Evolutionary conservation across 2,329 filamentous ascomycete species (phyloP), one percentile per base, ranked within the genome.

Genomic region (Hypoxylon sp.): DNA sequence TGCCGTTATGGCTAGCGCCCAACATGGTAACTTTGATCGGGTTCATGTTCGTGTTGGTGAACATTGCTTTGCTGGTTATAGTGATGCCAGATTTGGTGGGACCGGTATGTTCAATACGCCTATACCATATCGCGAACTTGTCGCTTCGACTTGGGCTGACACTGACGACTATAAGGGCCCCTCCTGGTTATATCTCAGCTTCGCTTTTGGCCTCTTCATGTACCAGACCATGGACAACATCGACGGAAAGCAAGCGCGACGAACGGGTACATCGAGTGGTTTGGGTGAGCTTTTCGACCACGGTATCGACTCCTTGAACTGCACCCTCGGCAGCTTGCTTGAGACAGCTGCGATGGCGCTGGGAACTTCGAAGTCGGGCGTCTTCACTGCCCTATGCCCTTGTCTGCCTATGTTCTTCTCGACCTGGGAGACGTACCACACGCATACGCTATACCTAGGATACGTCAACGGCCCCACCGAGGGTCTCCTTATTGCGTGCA

Each of bases 161-260:
- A 35, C 62, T 63, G 42, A 61, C 34, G 15, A 16, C 51, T 12
- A 9, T 25, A 25, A 94, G 87, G 90, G 87, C 13, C 91, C 92
- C 6, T 81, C 87, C 65, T 97, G 94, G 93, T 73, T 97, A 13
- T 97, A 96, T 77, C 95, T 90, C 70, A 96, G 91, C 74, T 97
- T 97, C 71, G 93, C 92, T 1, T 83, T 96, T 60, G 94, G 94
- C 29, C 81, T 99, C 51, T 99, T 96, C 88, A 94, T 96, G 90
- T 96, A 97, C 74, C 95, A 94, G 63, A 99, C 94, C 9, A 92
- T 99, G 88, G 94, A 99, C 78, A 99, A 99, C 71, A 88, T 97
- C 59, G 94, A 99, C 72, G 94, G 94, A 63, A 99, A 99, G 75
- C 94, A 99, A 77, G 94, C 94, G 50, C 83, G 94, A 59, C 83